These are phyloP conservation scores for Cladophialophora chaetospira DNA, from an alignment of 2,329 filamentous ascomycete species.

Conservation along the genomic window DNA sequence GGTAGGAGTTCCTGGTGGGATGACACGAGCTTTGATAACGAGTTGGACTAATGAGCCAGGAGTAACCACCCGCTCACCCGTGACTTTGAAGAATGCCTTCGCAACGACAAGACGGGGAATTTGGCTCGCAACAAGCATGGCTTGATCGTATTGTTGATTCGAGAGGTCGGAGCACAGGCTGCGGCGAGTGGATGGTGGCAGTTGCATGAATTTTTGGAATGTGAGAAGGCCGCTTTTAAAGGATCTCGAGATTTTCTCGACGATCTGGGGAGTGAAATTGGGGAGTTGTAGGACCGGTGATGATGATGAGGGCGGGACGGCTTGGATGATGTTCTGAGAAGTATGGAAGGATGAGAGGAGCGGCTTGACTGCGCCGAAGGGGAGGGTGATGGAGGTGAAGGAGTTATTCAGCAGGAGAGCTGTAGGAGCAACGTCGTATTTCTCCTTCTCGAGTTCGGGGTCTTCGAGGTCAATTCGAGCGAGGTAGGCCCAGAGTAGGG, in stretches of 20 bases:
- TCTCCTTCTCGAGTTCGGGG: constrained; percentile 70
- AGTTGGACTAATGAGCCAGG: constrained; percentile 90
- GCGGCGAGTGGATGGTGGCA: constrained; percentile 73
- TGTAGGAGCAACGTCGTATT: constrained; percentile 85
- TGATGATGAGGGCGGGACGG: constrained; percentile 76
- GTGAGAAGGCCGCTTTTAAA: constrained; percentile 70
- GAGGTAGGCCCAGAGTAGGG: constrained; percentile 92
- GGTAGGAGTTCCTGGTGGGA: constrained; percentile 70
- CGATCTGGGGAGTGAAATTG: constrained; percentile 69
- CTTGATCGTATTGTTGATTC: constrained; percentile 73
- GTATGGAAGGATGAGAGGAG: constrained; percentile 80
- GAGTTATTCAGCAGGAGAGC: constrained; percentile 83
- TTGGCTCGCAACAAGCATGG: constrained; percentile 76
- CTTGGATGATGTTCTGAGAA: constrained; percentile 87
- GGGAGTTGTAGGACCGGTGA: constrained; percentile 92
- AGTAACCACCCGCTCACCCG: constrained; percentile 89
- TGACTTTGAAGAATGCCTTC: constrained; percentile 97
- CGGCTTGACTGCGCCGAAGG: constrained; percentile 80
- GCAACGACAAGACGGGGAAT: constrained; percentile 81
- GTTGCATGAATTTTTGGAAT: constrained; percentile 85
- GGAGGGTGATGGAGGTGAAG: constrained; percentile 82
- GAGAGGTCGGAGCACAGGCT: constrained; percentile 67
- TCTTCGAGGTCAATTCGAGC: constrained; percentile 85
- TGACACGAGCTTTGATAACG: constrained; percentile 90
- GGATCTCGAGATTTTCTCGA: constrained; percentile 55